These are phyloP conservation scores for Rhynchospora breviuscula DNA, from an alignment of 176 grass and related monocot genomes.

Conservation along the genomic window DNA sequence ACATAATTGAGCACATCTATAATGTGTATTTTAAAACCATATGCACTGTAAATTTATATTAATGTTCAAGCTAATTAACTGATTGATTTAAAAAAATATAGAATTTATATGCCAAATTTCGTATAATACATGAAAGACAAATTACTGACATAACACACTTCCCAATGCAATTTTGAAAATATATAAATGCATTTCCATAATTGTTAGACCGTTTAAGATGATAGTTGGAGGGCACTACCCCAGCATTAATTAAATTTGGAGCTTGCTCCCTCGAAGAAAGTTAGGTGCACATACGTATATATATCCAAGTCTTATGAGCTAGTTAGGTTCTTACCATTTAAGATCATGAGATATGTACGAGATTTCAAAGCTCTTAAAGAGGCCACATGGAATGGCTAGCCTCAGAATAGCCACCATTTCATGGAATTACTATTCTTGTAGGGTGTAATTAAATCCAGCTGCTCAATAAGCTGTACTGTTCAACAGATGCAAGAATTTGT, in stretches of 20 bases:
- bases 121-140: background rate
- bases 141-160: background rate
- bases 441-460: conserved; percentile 13
- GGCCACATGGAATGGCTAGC: conserved; percentile 21
- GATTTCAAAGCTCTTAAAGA: conserved; percentile 16
- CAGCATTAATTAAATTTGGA: conserved; percentile 27
- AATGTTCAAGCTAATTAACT: background rate
- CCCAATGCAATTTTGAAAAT: background rate
- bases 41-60: background rate
- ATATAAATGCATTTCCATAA: conserved; percentile 2
- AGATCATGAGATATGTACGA: conserved; percentile 11
- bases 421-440: conserved; percentile 12
- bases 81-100: background rate
- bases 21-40: background rate
- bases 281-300: conserved; percentile 1
- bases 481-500: conserved; percentile 29
- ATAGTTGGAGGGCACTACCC: conserved; percentile 22
- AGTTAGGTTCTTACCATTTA: conserved; percentile 11
- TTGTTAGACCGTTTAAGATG: conserved; percentile 15
- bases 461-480: conserved; percentile 24
- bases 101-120: background rate
- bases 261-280: conserved; percentile 5
- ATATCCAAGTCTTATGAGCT: conserved; percentile 20
- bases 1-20: background rate
- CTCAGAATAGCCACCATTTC: conserved; percentile 3